These are phyloP conservation scores for Kuraishia borneana DNA, from an alignment of 805 yeast species.

Conservation along the genomic window DNA sequence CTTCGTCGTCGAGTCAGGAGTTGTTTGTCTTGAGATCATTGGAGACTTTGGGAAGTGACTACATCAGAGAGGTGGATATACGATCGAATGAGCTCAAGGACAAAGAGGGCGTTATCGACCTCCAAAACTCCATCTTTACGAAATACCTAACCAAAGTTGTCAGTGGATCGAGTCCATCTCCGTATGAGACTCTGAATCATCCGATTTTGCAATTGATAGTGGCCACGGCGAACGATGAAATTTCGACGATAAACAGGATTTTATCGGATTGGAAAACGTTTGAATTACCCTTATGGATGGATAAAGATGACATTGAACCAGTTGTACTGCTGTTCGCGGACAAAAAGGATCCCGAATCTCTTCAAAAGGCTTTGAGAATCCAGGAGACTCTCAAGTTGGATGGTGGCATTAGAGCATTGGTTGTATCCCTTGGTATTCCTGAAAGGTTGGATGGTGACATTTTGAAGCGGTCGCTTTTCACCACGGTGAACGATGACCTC, in stretches of 20 bases:
- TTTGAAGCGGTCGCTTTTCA: conserved; percentile 19
- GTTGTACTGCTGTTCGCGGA: conserved; percentile 40
- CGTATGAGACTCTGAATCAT: conserved; percentile 81
- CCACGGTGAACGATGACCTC: conserved; percentile 37
- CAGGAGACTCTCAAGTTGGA: conserved; percentile 18
- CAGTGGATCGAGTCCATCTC: conserved; percentile 48
- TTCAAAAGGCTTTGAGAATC: conserved; percentile 22
- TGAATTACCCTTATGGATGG: conserved; percentile 50
- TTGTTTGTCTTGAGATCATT: conserved; percentile 10
- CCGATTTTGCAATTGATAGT: conserved; percentile 71
- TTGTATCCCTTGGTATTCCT: conserved; percentile 7
- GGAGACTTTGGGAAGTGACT: conserved; percentile 9
- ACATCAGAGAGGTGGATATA: conserved; percentile 10
- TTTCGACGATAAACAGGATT: conserved; percentile 46
- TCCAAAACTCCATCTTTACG: conserved; percentile 40
- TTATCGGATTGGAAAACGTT: conserved; percentile 40
- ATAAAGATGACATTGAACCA: conserved; percentile 49
- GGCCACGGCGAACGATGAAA: conserved; percentile 41
- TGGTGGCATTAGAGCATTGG: conserved; percentile 10
- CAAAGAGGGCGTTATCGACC: conserved; percentile 5
- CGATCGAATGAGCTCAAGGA: conserved; percentile 1
- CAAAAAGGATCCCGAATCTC: conserved; percentile 28
- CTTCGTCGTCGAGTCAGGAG: conserved; percentile 12
- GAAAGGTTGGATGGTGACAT: conserved; percentile 3
- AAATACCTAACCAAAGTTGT: conserved; percentile 47